Evolutionary conservation across 257 asterid genomes (phyloP), one percentile per base, ranked within the genome.

Genomic region (Thymus mandschuricus): DNA sequence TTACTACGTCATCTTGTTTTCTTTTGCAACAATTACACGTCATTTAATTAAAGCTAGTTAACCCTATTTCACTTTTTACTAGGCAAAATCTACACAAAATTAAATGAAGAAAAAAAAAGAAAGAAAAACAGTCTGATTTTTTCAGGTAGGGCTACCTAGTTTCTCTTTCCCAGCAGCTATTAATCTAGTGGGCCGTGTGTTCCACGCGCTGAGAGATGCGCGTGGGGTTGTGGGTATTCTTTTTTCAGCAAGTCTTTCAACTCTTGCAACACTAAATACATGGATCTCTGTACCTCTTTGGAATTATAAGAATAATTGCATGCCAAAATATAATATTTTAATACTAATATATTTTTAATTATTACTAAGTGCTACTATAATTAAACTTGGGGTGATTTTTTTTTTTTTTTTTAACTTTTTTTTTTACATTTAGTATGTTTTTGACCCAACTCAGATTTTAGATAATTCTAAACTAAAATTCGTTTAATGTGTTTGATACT

Each of bases 261-360:
- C 76, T 69, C 68, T 79, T 61, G 34, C 87, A 70, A 74, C 81
- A 66, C 78, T 77, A 81, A 78, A 69, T 83, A 70, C 91, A 81
- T 85, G 95, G 84, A 82, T 83, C 82, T 72, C 73, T 80, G 71
- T 66, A 29, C 83, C 73, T 76, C 86, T 79, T 78, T 77, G 86
- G 90, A 84, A 85, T 78, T 75, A 70, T 70, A 74, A 75, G 64
- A 63, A 79, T 58, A 64, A 78, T 76, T 81, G 80, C 84, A 75
- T 79, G 81, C 71, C 72, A 50, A 72, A 66, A 66, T 48, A 10
- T 10, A 1, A 5, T 55, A 3, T 1, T 30, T 8, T 55, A 3
- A 4, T 30, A 9, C 10, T 29, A 10, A 3, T 3, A 2, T 13
- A 49, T n/a, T 49, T 49, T 12, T 13, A 13, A 49, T 49, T 49